Conservation (phyloP, 352 stramenopile species). For the Pythium aristosporum region DNA sequence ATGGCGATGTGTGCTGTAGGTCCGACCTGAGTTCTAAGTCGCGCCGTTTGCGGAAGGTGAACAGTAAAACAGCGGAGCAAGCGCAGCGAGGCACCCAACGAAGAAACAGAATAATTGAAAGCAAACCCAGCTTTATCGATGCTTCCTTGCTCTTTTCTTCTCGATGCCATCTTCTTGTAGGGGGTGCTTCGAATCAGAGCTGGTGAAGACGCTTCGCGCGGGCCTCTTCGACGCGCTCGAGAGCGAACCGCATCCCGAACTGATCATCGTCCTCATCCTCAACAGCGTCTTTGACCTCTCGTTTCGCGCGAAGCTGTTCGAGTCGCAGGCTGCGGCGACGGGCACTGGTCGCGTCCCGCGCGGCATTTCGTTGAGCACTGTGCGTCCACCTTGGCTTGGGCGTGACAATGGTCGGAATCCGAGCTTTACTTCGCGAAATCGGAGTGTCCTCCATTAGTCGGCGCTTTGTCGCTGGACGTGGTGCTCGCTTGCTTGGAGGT, state of each 20-base stretch:
- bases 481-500: background rate
- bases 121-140: conserved; percentile 2
- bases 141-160: background rate
- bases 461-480: background rate
- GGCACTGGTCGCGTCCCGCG: background rate
- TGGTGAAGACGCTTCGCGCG: conserved; percentile 44
- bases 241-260: conserved; percentile 31
- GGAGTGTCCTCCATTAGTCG: background rate
- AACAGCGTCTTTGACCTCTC: conserved; percentile 7
- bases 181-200: conserved; percentile 8
- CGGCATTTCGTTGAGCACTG: background rate
- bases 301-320: background rate
- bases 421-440: background rate
- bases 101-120: background rate
- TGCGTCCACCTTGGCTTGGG: background rate
- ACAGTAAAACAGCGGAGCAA: conserved; percentile 2
- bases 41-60: background rate
- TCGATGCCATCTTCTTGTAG: background rate
- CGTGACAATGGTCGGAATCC: background rate
- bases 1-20: conserved; percentile 3
- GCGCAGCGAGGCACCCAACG: background rate
- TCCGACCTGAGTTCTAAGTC: conserved; percentile 22
- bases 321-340: conserved; percentile 14
- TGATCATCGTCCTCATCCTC: conserved; percentile 13
- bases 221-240: conserved; percentile 43